These are phyloP conservation scores for Volvox carteri DNA, from an alignment of 163 green algal genomes.

Conservation along the genomic window DNA sequence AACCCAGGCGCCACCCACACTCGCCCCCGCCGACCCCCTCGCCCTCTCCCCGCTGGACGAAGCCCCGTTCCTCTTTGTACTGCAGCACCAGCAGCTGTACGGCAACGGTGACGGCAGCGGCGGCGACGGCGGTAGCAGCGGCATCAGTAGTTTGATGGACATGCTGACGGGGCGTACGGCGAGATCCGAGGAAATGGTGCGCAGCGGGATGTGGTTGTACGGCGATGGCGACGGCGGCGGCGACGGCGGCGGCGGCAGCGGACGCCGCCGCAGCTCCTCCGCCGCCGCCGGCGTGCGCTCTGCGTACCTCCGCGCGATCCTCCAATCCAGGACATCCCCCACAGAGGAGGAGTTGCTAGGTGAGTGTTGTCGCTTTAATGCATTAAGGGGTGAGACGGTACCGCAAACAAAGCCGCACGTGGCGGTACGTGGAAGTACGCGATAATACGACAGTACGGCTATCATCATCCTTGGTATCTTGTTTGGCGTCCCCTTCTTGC, in stretches of 20 bases:
- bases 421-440: too few relatives aligned
- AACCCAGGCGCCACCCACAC: slow-evolving; percentile 32
- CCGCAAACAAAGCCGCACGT: too few relatives aligned
- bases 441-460: too few relatives aligned
- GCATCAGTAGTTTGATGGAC: background rate
- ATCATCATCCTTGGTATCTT: too few relatives aligned
- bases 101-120: background rate
- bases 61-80: slow-evolving; percentile 58
- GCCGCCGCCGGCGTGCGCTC: background rate
- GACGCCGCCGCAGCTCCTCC: background rate
- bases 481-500: too few relatives aligned
- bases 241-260: background rate
- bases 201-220: slow-evolving; percentile 9
- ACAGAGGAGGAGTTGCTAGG: slow-evolving; percentile 46
- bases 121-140: background rate
- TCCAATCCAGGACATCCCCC: background rate
- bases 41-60: slow-evolving; percentile 55
- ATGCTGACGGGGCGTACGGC: slow-evolving; percentile 17
- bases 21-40: slow-evolving; percentile 55
- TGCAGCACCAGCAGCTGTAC: slow-evolving; percentile 36
- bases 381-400: too few relatives aligned
- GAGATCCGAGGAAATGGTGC: background rate
- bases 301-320: slow-evolving; percentile 3
- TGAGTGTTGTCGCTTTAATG: too few relatives aligned
- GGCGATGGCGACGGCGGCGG: background rate